Percentiles rank a stretch among this genome's conserved stretches.
phyloP scores from a whole-genome alignment of 2,329 filamentous ascomycete species.

The Colletotrichum australisinense region DNA sequence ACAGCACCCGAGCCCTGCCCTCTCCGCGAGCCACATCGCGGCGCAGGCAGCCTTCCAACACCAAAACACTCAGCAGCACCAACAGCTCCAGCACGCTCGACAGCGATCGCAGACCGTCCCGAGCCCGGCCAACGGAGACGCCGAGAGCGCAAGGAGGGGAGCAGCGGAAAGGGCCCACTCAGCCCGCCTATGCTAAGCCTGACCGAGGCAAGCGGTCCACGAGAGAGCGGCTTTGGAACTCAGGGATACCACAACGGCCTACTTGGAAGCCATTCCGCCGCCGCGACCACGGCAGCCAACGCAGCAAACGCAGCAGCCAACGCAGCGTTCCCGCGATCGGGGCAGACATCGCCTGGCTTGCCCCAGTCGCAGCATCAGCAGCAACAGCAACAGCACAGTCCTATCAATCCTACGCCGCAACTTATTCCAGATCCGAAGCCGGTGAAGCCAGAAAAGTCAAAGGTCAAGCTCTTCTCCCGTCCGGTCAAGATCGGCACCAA shows the following conservation, averaged over 20 bases:
- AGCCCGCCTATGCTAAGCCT: constrained; percentile 73
- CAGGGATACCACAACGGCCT: constrained; percentile 71
- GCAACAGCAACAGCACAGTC: constrained; percentile 45
- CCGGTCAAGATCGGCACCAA: constrained; percentile 81
- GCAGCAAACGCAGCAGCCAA: constrained; percentile 80
- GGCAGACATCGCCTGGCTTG: constrained; percentile 60
- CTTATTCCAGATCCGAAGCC: constrained; percentile 65
- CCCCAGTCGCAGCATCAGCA: constrained; percentile 47
- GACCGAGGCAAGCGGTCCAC: constrained; percentile 72
- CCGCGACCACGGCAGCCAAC: constrained; percentile 74
- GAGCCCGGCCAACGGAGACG: constrained; percentile 49
- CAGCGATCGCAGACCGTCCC: constrained; percentile 82
- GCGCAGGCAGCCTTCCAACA: constrained; percentile 80
- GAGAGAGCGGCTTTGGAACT: constrained; percentile 64
- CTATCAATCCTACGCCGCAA: constrained; percentile 50
- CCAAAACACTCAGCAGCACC: constrained; percentile 52
- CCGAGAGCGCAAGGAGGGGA: constrained; percentile 50
- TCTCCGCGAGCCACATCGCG: constrained; percentile 81
- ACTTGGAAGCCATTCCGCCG: constrained; percentile 68
- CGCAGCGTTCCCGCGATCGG: constrained; percentile 76
- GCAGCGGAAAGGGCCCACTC: constrained; percentile 61
- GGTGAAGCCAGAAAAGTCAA: constrained; percentile 73
- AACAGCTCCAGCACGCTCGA: constrained; percentile 65
- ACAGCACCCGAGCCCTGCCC: constrained; percentile 45
- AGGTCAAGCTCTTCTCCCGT: constrained; percentile 84